Evolutionary conservation across 176 grass and related monocot species (phyloP).

Genomic region (Themeda triandra): DNA sequence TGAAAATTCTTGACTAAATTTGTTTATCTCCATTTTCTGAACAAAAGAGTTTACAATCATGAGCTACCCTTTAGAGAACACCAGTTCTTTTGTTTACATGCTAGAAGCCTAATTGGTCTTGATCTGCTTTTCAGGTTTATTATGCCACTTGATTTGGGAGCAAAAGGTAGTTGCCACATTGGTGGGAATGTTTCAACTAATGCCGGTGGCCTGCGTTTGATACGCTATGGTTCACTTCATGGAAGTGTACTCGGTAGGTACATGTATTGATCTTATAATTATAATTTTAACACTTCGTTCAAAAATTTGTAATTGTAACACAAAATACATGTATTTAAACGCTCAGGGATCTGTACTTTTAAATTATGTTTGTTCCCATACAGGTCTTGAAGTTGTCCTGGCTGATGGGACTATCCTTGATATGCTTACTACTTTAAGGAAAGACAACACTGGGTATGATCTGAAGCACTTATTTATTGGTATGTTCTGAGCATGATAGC

Average conservation of each 20-base stretch:
- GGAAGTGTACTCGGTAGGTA: slow-evolving; percentile 84
- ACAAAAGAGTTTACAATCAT: neutral
- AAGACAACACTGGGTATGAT: slow-evolving; percentile 97
- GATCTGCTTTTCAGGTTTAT: slow-evolving; percentile 59
- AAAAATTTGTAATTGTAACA: too few species aligned
- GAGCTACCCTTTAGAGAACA: neutral
- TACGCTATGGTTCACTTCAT: slow-evolving; percentile 97
- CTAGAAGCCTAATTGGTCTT: neutral
- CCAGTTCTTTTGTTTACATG: neutral
- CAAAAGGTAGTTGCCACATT: slow-evolving; percentile 97
- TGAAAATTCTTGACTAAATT: neutral
- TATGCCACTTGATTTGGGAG: slow-evolving; percentile 96
- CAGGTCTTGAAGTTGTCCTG: slow-evolving; percentile 87
- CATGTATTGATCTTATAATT: slow-evolving; percentile 6
- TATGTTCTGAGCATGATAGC: slow-evolving; percentile 10
- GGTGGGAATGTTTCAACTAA: slow-evolving; percentile 97
- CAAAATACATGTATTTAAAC: neutral
- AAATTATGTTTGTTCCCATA: slow-evolving; percentile 30
- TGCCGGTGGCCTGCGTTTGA: slow-evolving; percentile 87
- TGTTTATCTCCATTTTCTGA: neutral
- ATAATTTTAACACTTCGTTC: too few species aligned
- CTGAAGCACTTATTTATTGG: slow-evolving; percentile 97
- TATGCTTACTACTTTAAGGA: slow-evolving; percentile 91
- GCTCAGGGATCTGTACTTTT: neutral
- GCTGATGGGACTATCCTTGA: slow-evolving; percentile 94